Percentiles rank a stretch among this genome's conserved stretches.
Conservation (phyloP, 768 basidiomycete genomes). For the Psilocybe cyanescens region DNA sequence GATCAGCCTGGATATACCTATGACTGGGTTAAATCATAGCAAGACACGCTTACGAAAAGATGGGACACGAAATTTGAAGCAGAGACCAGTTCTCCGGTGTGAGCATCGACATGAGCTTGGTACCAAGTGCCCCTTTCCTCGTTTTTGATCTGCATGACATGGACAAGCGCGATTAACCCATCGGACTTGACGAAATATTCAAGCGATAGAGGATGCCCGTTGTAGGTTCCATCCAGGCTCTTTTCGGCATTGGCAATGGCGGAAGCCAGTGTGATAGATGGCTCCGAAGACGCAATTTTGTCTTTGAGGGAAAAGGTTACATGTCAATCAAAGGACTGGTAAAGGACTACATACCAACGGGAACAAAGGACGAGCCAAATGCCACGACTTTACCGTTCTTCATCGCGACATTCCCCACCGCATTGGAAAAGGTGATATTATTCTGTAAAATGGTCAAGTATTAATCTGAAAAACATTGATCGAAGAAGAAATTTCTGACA, state of each 20-base stretch:
- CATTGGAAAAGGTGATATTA: constrained; percentile 26
- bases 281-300: constrained; percentile 34
- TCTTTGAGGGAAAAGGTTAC: constrained; percentile 7
- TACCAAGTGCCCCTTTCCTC: constrained; percentile 44
- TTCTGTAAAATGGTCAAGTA: neutral
- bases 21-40: neutral
- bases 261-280: constrained; percentile 34
- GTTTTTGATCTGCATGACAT: constrained; percentile 39
- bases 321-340: neutral
- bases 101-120: constrained; percentile 60
- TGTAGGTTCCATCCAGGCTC: constrained; percentile 38
- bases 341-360: constrained; percentile 30
- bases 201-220: constrained; percentile 34
- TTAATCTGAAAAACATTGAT: neutral
- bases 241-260: constrained; percentile 38
- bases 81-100: constrained; percentile 48
- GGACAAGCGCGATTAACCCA: constrained; percentile 38
- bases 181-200: constrained; percentile 45
- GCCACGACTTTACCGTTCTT: constrained; percentile 32
- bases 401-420: constrained; percentile 37
- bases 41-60: constrained; percentile 34
- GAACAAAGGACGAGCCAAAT: constrained; percentile 36
- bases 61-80: constrained; percentile 54
- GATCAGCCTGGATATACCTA: neutral
- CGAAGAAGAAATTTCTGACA: neutral